These are phyloP conservation scores for Akanthomyces lecanii DNA, from an alignment of 2,329 filamentous ascomycete genomes.

Conservation along the genomic window DNA sequence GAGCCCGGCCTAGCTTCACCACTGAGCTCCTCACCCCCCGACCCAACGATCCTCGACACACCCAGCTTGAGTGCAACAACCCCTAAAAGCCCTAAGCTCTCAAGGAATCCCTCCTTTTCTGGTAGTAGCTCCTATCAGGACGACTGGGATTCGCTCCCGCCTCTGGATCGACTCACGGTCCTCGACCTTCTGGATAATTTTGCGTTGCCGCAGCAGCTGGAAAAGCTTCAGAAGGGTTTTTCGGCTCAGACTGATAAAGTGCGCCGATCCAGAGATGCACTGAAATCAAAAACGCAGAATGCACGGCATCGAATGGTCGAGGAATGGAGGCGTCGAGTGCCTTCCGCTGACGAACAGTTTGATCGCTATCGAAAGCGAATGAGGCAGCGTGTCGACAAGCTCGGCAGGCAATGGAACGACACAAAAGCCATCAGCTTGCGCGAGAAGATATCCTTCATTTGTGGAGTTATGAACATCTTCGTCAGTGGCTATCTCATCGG, in stretches of 20 bases:
- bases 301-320: constrained; percentile 90
- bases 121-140: constrained; percentile 81
- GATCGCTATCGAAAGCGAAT: constrained; percentile 86
- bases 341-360: constrained; percentile 85
- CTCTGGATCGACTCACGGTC: constrained; percentile 82
- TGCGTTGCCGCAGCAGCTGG: constrained; percentile 81
- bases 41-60: constrained; percentile 44
- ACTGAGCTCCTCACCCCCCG: constrained; percentile 39
- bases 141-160: constrained; percentile 82
- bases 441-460: constrained; percentile 96
- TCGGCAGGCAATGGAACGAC: constrained; percentile 83
- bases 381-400: constrained; percentile 81
- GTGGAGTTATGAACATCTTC: constrained; percentile 94
- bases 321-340: constrained; percentile 83
- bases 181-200: constrained; percentile 95
- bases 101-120: constrained; percentile 77
- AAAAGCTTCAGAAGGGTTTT: constrained; percentile 81
- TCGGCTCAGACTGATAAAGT: constrained; percentile 82
- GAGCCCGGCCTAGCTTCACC: constrained; percentile 41
- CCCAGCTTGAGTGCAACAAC: constrained; percentile 45
- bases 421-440: constrained; percentile 81
- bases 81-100: constrained; percentile 54
- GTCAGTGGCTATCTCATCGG: constrained; percentile 93
- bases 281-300: constrained; percentile 69
- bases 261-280: constrained; percentile 71